A percentile compares a stretch with the other conserved stretches of the same genome.
phyloP scores from a whole-genome alignment of 2,329 filamentous ascomycete genomes.

The Colletotrichum scovillei region DNA sequence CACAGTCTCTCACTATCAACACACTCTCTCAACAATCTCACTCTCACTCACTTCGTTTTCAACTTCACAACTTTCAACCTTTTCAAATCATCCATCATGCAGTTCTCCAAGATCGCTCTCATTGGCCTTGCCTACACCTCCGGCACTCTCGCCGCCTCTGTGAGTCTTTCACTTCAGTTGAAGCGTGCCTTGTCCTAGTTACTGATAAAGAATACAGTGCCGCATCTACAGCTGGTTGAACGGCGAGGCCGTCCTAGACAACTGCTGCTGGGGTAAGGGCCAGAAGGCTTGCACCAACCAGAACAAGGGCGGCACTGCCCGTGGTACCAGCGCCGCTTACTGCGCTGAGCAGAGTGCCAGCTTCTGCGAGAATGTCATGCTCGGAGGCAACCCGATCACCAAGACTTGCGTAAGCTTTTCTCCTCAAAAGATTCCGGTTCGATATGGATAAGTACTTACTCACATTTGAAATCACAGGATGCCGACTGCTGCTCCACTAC shows the following conservation, averaged over 20 bases:
- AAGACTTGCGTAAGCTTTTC: not conserved
- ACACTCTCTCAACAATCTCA: not conserved
- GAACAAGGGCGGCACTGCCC: slow-evolving; percentile 2
- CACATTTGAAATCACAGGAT: not conserved
- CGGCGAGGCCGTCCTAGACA: slow-evolving; percentile 5
- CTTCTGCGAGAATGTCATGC: slow-evolving; percentile 15
- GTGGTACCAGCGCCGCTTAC: slow-evolving; percentile 1
- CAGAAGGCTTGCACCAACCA: slow-evolving; percentile 17
- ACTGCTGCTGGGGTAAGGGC: slow-evolving; percentile 17
- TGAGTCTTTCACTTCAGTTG: not conserved
- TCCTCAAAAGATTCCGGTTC: no score
- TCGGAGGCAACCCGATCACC: not conserved
- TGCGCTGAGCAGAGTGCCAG: slow-evolving; percentile 10
- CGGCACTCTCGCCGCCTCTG: not conserved
- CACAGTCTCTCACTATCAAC: no score
- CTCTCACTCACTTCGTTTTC: not conserved
- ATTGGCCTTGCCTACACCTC: not conserved
- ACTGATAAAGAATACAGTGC: not conserved
- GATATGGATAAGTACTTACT: not conserved
- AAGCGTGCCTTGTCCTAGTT: no score
- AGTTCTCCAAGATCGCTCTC: not conserved
- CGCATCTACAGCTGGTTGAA: slow-evolving; percentile 2
- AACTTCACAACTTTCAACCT: not conserved
- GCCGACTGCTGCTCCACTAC: slow-evolving; percentile 1
- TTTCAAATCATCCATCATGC: not conserved